phyloP scores from a whole-genome alignment of 305 asterid genomes.

The Ajuga reptans region DNA sequence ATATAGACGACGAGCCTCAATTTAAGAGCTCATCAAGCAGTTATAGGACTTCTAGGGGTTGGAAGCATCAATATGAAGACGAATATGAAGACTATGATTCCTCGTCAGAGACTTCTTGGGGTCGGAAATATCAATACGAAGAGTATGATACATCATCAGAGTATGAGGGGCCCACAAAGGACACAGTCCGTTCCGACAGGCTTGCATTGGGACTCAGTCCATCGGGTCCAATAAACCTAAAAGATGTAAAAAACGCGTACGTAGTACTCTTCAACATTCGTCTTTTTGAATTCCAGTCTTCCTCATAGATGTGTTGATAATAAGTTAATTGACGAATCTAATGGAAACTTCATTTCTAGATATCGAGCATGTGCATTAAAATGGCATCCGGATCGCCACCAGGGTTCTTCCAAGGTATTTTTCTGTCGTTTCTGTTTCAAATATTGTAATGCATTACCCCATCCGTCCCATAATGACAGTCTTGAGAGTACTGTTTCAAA shows the following conservation, averaged over 20 bases:
- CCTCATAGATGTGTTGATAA: too few relatives aligned
- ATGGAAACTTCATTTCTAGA: slow-evolving; percentile 34
- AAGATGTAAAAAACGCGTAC: slow-evolving; percentile 76
- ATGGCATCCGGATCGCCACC: slow-evolving; percentile 99
- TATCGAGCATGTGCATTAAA: slow-evolving; percentile 79
- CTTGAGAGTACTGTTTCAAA: too few relatives aligned
- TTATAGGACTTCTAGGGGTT: slow-evolving; percentile 27
- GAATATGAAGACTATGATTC: slow-evolving; percentile 56
- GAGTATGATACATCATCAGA: slow-evolving; percentile 37
- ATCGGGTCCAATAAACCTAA: slow-evolving; percentile 68
- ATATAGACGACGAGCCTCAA: slow-evolving; percentile 45
- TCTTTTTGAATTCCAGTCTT: background rate
- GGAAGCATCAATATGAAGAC: slow-evolving; percentile 18
- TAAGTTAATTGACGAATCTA: background rate
- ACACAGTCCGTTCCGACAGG: slow-evolving; percentile 50
- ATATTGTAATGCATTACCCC: too few relatives aligned
- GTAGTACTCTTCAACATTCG: slow-evolving; percentile 23
- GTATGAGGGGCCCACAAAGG: slow-evolving; percentile 26
- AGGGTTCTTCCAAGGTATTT: slow-evolving; percentile 76
- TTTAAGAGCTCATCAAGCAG: slow-evolving; percentile 37
- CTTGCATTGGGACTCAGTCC: slow-evolving; percentile 62
- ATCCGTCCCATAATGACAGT: too few relatives aligned
- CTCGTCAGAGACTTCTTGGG: slow-evolving; percentile 18
- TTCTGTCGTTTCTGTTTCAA: background rate
- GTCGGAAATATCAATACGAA: slow-evolving; percentile 4